Evolutionary conservation across 2,329 filamentous ascomycete genomes (phyloP).

Genomic region (Diaporthe ilicicola): DNA sequence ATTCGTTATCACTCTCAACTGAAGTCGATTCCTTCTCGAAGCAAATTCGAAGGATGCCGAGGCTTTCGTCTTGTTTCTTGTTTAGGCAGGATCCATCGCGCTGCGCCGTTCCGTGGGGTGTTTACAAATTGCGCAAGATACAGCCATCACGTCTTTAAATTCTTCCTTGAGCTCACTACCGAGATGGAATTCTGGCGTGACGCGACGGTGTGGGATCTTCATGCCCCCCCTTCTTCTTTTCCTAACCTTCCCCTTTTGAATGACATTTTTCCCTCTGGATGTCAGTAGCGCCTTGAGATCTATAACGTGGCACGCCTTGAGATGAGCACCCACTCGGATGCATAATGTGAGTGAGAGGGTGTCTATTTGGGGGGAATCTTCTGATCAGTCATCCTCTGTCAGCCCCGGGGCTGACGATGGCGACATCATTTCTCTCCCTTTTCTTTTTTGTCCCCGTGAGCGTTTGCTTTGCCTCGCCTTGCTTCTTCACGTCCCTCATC

Average conservation of each 20-base stretch:
- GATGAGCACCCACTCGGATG: background rate
- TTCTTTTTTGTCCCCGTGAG: conserved; percentile 8
- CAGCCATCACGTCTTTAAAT: conserved; percentile 14
- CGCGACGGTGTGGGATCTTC: background rate
- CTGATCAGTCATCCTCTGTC: conserved; percentile 6
- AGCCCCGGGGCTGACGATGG: conserved; percentile 15
- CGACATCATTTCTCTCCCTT: background rate
- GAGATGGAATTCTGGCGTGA: background rate
- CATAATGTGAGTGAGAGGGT: conserved; percentile 3
- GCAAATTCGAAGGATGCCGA: conserved; percentile 25
- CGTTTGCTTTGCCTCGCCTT: background rate
- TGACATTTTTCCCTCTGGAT: background rate
- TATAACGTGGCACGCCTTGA: conserved; percentile 6
- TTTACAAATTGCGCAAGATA: background rate
- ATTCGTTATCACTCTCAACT: background rate
- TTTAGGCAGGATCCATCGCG: background rate
- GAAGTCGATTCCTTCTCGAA: conserved; percentile 24
- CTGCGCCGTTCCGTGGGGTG: background rate
- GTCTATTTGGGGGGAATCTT: conserved; percentile 7
- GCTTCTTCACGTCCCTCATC: background rate
- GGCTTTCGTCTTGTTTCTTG: background rate
- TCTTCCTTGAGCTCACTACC: background rate
- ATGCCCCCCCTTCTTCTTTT: background rate
- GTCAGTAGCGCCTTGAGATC: background rate
- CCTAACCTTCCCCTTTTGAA: background rate